Evolutionary conservation across 2,329 filamentous ascomycete genomes (phyloP), one percentile per base, ranked within the genome.

Genomic region (Fusarium robinianum): DNA sequence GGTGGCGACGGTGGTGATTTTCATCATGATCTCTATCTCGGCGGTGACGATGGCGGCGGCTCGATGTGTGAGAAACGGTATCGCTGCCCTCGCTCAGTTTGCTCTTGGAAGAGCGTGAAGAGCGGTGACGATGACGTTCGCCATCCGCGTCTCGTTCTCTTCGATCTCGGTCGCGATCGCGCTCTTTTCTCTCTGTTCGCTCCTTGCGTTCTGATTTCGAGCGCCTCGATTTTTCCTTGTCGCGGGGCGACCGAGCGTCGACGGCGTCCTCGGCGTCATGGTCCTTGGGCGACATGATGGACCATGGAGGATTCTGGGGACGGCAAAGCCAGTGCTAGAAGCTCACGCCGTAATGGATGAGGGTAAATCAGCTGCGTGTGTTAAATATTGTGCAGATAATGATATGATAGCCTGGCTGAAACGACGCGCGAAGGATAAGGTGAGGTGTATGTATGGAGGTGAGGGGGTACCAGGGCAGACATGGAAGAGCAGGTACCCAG

Each of bases 71-170:
- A 21, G 70, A 72, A 36, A 66, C 54, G 6, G 62, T 62, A 34
- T 76, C 73, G 60, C 68, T 73, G 49, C 66, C 67, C 17, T 67
- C 64, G 46, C 66, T 66, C 19, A 67, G 54, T 51, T 71, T 74
- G 52, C 70, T 72, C 30, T 67, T 70, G 34, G 69, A 68, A 23
- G 72, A 70, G 48, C 67, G 70, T 17, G 67, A 67, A 39, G 73
- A 70, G 46, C 69, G 67, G 53, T 71, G 69, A 16, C 62, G 66
- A 21, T 63, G 64, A 26, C 58, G 62, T 29, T 72, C 69, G 25
- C 60, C 39, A 18, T 69, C 67, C 29, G 38, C 56, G 49, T 71
- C 68, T 33, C 56, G 59, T 9, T 67, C 61, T 34, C 53, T 61
- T 47, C 54, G 50, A 34, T 67, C 65, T 36, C 51, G 50, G 37